Base-by-base conservation (phyloP, 331 rosid genomes). In the Telfairia occidentalis region DNA sequence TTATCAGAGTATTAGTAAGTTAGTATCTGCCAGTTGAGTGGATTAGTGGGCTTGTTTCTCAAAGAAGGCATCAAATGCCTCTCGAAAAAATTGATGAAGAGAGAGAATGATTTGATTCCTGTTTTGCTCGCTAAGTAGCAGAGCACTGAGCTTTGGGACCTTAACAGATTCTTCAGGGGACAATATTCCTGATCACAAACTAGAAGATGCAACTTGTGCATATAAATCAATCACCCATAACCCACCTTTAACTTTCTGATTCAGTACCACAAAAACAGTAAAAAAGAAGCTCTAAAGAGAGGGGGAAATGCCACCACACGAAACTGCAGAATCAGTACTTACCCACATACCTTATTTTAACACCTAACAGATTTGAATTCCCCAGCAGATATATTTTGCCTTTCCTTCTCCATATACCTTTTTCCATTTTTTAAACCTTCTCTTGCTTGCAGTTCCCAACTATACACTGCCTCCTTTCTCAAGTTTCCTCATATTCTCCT, bases 401-500 rank as follows among this genome's bases (percentile, higher is more conserved):
- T 90, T 78, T 85, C 81, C 87, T 76, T 71, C 81, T 75, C 78
- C 82, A 71, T 55, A 53, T 78, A 76, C 87, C 80, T 84, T 86
- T 82, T 70, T 55, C 43, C 12, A 67, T 37, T 48, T 77, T 79
- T 70, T 38, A 42, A 83, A 84, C 90, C 92, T 78, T 84, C 90
- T 54, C 87, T 90, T 92, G 98, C 98, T 92, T 92, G 96, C 81
- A 71, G 57, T 86, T 77, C 85, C 87, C 83, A 84, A 85, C 96
- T 70, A 90, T 77, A 50, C 90, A 76, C 71, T 88, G 85, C 82
- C 98, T 87, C 89, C 83, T 87, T 81, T 84, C 96, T 87, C 92
- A 92, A 90, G 98, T 92, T 90, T 92, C 85, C 98, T 69, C 81
- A 86, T 92, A 92, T 90, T 90, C 98, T 90, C 80, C 28, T 60